Conservation (phyloP, 805 yeast genomes). For the Kazachstania taianensis region DNA sequence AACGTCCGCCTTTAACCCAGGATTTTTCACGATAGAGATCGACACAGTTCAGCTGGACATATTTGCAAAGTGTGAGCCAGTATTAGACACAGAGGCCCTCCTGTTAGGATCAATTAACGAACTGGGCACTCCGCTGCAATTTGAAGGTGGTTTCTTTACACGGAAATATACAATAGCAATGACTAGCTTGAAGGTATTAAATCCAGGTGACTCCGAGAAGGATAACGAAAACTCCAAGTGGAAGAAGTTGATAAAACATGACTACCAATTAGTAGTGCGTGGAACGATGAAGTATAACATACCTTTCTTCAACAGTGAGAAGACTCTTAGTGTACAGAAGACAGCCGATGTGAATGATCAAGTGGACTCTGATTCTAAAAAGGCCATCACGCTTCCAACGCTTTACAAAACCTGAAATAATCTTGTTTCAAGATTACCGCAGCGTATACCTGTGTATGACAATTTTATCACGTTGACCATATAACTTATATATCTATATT, state of each 20-base stretch:
- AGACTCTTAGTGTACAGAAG: conserved; percentile 54
- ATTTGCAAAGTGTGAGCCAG: conserved; percentile 53
- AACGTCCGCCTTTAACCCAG: conserved; percentile 79
- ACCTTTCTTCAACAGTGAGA: conserved; percentile 47
- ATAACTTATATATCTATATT: too few relatives aligned
- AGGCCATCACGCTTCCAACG: too few relatives aligned
- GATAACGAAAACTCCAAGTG: conserved; percentile 39
- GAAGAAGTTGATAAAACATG: conserved; percentile 63
- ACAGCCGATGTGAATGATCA: conserved; percentile 43
- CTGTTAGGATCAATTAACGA: conserved; percentile 57
- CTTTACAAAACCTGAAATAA: too few relatives aligned
- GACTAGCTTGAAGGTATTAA: conserved; percentile 60
- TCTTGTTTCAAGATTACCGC: too few relatives aligned
- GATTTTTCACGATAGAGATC: conserved; percentile 59
- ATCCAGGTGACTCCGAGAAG: conserved; percentile 48
- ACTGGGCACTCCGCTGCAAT: conserved; percentile 64
- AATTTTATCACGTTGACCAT: too few relatives aligned
- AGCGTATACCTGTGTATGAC: too few relatives aligned
- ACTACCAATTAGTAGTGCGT: conserved; percentile 75
- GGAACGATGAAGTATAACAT: conserved; percentile 73
- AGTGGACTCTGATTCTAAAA: too few relatives aligned
- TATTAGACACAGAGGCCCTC: conserved; percentile 45
- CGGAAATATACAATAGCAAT: conserved; percentile 47
- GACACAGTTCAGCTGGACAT: conserved; percentile 67
- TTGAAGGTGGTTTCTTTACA: conserved; percentile 69